Conservation (phyloP, 495 filamentous ascomycete genomes). For the Peziza echinospora region DNA sequence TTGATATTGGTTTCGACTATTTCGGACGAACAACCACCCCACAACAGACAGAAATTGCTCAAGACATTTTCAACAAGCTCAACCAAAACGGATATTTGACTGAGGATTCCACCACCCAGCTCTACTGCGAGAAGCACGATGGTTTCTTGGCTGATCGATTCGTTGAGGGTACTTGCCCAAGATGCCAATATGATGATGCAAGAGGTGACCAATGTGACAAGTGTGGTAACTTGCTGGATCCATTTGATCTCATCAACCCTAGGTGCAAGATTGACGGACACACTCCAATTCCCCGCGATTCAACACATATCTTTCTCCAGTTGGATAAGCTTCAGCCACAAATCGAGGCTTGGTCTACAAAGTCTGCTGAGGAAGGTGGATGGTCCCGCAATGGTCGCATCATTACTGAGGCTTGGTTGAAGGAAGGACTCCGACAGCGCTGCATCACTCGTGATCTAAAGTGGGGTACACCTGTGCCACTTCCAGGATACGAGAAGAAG, state of each 20-base stretch:
- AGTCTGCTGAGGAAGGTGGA: constrained; percentile 33
- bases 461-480: constrained; percentile 61
- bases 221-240: constrained; percentile 62
- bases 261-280: constrained; percentile 69
- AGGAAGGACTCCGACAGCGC: constrained; percentile 57
- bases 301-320: constrained; percentile 52
- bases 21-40: constrained; percentile 67
- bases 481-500: constrained; percentile 47
- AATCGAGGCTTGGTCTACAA: constrained; percentile 47
- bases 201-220: constrained; percentile 76
- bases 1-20: constrained; percentile 60
- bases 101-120: constrained; percentile 54
- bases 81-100: constrained; percentile 61
- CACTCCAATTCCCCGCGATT: constrained; percentile 48
- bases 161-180: constrained; percentile 62
- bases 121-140: constrained; percentile 66
- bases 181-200: constrained; percentile 57
- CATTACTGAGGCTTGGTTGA: constrained; percentile 59
- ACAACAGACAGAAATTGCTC: constrained; percentile 68
- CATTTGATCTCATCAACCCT: constrained; percentile 35
- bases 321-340: constrained; percentile 59
- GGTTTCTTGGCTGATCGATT: constrained; percentile 84
- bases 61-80: constrained; percentile 62
- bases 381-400: constrained; percentile 59
- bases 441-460: constrained; percentile 83